Evolutionary conservation across 768 basidiomycete species (phyloP).

Genomic region (Suillus brevipes): DNA sequence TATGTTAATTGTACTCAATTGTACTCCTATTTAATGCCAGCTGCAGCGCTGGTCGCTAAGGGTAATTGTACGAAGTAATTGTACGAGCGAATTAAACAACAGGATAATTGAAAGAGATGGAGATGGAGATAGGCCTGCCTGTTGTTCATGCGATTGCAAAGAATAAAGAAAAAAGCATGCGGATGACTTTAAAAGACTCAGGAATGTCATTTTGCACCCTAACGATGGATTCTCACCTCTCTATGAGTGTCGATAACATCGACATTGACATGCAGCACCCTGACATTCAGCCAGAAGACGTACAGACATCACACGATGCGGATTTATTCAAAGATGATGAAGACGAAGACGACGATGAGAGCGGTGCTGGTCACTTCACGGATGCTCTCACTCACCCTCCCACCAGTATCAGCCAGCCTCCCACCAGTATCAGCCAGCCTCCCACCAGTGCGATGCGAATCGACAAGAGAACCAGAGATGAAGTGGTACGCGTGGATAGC

Average conservation of each 20-base stretch:
- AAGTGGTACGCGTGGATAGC: neutral
- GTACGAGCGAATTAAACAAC: neutral
- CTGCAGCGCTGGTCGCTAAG: neutral
- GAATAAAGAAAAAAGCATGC: neutral
- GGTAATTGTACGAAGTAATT: neutral
- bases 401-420: no score
- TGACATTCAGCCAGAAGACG: neutral
- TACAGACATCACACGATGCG: neutral
- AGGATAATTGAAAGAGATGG: neutral
- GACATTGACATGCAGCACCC: neutral
- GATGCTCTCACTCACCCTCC: neutral
- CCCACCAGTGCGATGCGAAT: neutral
- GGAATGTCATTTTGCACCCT: neutral
- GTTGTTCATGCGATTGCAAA: neutral
- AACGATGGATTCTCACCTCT: neutral
- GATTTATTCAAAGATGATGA: neutral
- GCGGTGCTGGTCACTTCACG: neutral
- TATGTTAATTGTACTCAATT: no score
- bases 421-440: no score
- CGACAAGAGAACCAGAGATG: neutral
- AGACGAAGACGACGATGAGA: neutral
- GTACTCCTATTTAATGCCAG: neutral
- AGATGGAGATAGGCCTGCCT: neutral
- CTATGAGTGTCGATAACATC: neutral
- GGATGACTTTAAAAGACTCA: neutral